phyloP scores from a whole-genome alignment of 2,329 filamentous ascomycete genomes.

The Monilinia vaccinii-corymbosi region DNA sequence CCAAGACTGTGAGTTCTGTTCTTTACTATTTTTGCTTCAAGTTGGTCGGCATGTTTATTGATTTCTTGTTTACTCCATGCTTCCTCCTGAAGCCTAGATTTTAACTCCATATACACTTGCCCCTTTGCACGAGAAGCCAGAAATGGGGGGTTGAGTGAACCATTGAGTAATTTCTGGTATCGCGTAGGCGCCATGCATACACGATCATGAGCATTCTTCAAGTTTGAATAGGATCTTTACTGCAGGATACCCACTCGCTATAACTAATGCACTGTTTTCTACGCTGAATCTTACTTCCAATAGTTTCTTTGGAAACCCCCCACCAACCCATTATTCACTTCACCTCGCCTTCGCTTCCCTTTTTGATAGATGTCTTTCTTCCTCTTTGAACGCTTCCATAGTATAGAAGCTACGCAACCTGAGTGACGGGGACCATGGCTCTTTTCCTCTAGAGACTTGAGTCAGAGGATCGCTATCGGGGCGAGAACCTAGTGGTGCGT shows the following conservation, averaged over 20 bases:
- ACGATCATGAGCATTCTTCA: neutral
- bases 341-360: neutral
- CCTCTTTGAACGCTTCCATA: neutral
- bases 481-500: neutral
- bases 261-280: too few relatives aligned
- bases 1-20: neutral
- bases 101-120: neutral
- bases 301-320: neutral
- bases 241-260: neutral
- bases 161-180: neutral
- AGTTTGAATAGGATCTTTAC: neutral
- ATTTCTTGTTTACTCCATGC: neutral
- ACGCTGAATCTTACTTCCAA: neutral
- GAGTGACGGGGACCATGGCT: neutral
- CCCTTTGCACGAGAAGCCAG: neutral
- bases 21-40: neutral
- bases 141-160: neutral
- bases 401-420: neutral
- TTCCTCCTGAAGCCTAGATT: neutral
- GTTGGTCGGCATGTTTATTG: neutral
- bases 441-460: too few relatives aligned
- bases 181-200: neutral
- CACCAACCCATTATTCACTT: neutral
- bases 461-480: neutral
- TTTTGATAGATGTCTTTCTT: neutral